Evolutionary conservation across 805 yeast species (phyloP).

Genomic region (Candida fluviatilis): DNA sequence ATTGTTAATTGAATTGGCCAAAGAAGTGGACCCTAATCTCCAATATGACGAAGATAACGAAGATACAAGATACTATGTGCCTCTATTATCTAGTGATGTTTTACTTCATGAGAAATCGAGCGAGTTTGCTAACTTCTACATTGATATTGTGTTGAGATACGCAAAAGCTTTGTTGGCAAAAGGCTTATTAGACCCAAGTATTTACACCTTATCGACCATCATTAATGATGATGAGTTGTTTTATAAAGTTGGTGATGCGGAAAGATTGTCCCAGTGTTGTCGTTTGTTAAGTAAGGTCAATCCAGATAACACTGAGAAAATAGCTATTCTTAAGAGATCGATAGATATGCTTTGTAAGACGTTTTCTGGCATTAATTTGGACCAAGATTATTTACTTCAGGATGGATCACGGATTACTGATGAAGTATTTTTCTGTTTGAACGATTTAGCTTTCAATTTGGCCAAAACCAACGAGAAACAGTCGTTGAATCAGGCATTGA

Average conservation of each 20-base stretch:
- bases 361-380: constrained; percentile 21
- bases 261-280: constrained; percentile 36
- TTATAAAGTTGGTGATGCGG: constrained; percentile 36
- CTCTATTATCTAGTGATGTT: constrained; percentile 27
- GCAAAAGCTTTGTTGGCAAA: constrained; percentile 38
- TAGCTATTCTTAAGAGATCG: constrained; percentile 25
- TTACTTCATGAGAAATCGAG: constrained; percentile 26
- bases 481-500: constrained; percentile 22
- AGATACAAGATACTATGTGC: constrained; percentile 26
- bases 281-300: constrained; percentile 28
- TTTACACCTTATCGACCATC: constrained; percentile 23
- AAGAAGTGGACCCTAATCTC: constrained; percentile 19
- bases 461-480: constrained; percentile 17
- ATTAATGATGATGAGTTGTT: constrained; percentile 35
- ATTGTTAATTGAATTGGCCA: constrained; percentile 31
- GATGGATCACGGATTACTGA: constrained; percentile 29
- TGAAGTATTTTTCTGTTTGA: constrained; percentile 30
- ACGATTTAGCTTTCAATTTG: constrained; percentile 29
- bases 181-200: constrained; percentile 29
- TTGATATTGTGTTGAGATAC: constrained; percentile 39
- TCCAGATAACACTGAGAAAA: constrained; percentile 15
- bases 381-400: constrained; percentile 21
- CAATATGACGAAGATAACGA: constrained; percentile 23
- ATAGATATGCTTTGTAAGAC: constrained; percentile 29
- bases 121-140: constrained; percentile 37